Evolutionary conservation across 192 early-diverging fungal genomes (phyloP), one percentile per base, ranked within the genome.

Genomic region (Powellomyces hirtus): DNA sequence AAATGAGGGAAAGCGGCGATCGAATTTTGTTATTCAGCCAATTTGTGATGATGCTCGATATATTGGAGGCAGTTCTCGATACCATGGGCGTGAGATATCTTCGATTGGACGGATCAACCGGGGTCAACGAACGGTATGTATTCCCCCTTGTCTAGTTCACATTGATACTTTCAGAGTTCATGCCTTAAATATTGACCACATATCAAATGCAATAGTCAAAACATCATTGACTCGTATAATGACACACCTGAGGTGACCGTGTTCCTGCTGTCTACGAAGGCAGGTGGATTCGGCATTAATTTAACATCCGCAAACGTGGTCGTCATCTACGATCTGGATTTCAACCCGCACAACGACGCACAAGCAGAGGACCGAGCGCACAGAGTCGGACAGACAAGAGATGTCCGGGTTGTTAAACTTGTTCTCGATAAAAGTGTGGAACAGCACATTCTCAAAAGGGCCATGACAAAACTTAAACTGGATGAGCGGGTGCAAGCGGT

Each of bases 271-370:
- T 94, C 92, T n/a, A 98, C 97, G 8, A 90, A 94, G 37, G 97
- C 97, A 4, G 94, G 97, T 53, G 96, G 96, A 1, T 85, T 99
- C 59, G 97, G 97, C 24, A 94, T 99, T 73, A 99, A 99, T 66
- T 75, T 99, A 50, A 91, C 90, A 42, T 90, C 91, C 0, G 95
- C 97, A 0, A 95, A 98, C 66, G 94, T 93, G 10, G 96, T 99
- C 10, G 90, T 99, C 38, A 83, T 99, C 50, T 95, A 95, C 66
- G 81, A 86, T 62, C 70, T 79, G 51, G 95, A 95, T 24, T 93
- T 90, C 67, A 97, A 97, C 56, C 95, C 95, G 0, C 93, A 94
- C 46, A 80, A 80, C 44, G 78, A 78, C 59, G 72, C 73, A 13
- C 79, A 81, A 61, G 94, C 94, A 0, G 90, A 93, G 73, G 92